These are phyloP conservation scores for Pseudozyma tsukubaensis DNA, from an alignment of 1,284 basidiomycete species.

Conservation along the genomic window DNA sequence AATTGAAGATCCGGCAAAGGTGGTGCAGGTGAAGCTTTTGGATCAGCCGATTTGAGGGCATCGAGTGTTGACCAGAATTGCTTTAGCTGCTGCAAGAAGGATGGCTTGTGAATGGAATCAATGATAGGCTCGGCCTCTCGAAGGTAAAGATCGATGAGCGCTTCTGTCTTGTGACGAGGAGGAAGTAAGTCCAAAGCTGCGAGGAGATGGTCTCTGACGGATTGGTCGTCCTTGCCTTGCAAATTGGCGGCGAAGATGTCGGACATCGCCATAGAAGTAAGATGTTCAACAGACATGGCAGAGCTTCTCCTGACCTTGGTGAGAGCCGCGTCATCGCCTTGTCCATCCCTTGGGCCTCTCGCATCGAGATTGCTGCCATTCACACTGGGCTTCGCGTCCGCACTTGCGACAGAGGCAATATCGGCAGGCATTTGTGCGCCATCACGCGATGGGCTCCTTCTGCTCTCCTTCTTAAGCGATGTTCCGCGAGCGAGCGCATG, in stretches of 20 bases:
- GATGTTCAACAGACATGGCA: not conserved
- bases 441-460: constrained; percentile 1
- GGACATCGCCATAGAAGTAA: constrained; percentile 21
- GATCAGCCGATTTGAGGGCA: not conserved
- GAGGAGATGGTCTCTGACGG: constrained; percentile 12
- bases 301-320: not conserved
- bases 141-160: constrained; percentile 37
- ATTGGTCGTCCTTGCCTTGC: not conserved
- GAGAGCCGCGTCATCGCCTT: not conserved
- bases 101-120: constrained; percentile 34
- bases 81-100: constrained; percentile 28
- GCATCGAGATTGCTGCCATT: not conserved
- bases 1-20: constrained; percentile 38
- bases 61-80: constrained; percentile 34
- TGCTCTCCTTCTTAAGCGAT: constrained; percentile 21
- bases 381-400: not conserved
- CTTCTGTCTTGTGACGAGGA: constrained; percentile 29
- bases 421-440: not conserved
- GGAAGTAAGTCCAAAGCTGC: constrained; percentile 26
- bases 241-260: constrained; percentile 12
- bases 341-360: no score
- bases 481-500: constrained; percentile 24
- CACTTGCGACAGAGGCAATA: not conserved
- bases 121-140: constrained; percentile 43
- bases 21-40: not conserved